Base-by-base conservation (phyloP, 768 basidiomycete species). In the Lactifluus rugatus region DNA sequence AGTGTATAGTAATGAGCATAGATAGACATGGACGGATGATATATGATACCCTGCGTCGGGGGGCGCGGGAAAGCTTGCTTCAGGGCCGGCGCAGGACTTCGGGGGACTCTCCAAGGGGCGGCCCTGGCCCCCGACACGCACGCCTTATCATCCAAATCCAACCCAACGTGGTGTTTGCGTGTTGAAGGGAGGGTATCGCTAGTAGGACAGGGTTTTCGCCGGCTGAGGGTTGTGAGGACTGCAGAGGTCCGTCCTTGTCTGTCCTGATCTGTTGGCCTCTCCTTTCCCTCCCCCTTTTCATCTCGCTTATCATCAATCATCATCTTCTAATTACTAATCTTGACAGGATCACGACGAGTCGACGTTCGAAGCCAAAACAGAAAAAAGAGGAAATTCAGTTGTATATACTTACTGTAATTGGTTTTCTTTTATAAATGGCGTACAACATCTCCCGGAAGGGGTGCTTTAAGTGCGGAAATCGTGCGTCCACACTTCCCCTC, bases 391-490 rank as follows among this genome's bases (percentile, higher is more conserved):
- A 37, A 28, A 19, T 42, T n/a, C 32, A 53, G 53, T 52, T 57
- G 52, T 63, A 61, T 64, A 26, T 62, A 61, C n/a, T 41, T 23
- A 17, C 52, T 23, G 10, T 58, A 26, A 37, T 21, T 72, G n/a
- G n/a, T 71, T 70, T 37, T 44, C 25, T 41, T 3, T 48, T 71
- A 70, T 78, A 72, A 70, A 89, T 89, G 87, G 84, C 87, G 73
- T 87, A 79, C 75, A 85, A 86, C 71, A 84, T 84, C 77, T 82
- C 85, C 60, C 85, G 83, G 78, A 92, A 89, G 76, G 88, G 88
- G 64, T 93, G 89, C 70, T 93, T 87, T 76, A 94, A 92, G 78
- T 94, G 92, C 70, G 92, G 92, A 70, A 92, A 92, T 72, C 78
- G 91, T 90, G 71, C 74, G 84, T 81, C 62, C 45, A 16, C 8